Evolutionary conservation across 257 asterid species (phyloP).

Genomic region (Verbena officinalis): DNA sequence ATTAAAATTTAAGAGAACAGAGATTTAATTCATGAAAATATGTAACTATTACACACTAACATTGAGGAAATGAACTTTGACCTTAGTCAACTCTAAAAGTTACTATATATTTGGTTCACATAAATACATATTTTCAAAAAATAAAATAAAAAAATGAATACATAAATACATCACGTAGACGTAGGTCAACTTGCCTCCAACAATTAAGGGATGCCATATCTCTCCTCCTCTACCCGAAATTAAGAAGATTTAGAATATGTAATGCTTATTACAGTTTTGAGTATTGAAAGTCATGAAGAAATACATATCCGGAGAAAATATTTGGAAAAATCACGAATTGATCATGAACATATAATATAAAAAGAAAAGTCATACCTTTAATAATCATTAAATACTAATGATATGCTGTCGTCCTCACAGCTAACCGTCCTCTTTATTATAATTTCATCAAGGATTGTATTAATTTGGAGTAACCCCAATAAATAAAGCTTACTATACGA

Average conservation of each 20-base stretch:
- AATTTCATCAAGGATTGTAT: too few species aligned
- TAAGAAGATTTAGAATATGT: neutral
- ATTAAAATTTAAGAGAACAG: too few species aligned
- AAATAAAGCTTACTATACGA: too few species aligned
- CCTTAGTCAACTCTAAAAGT: too few species aligned
- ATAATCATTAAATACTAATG: neutral
- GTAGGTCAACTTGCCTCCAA: conserved; percentile 12
- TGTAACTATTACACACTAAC: too few species aligned
- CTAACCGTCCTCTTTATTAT: too few species aligned
- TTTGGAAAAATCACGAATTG: neutral
- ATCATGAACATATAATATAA: neutral
- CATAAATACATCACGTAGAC: neutral
- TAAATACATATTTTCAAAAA: too few species aligned
- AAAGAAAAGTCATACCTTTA: neutral
- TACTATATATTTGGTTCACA: neutral
- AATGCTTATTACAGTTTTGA: neutral
- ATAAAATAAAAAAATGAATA: too few species aligned
- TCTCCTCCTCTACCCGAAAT: neutral
- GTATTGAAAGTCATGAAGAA: neutral
- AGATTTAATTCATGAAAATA: too few species aligned
- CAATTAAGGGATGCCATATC: neutral
- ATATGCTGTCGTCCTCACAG: neutral
- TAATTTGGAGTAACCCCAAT: neutral
- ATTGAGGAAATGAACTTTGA: too few species aligned
- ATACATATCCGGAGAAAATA: neutral